A percentile compares a stretch with the other conserved stretches of the same genome.
These are phyloP conservation scores for Aspergillus proliferans DNA, from an alignment of 2,329 filamentous ascomycete genomes.

Conservation along the genomic window DNA sequence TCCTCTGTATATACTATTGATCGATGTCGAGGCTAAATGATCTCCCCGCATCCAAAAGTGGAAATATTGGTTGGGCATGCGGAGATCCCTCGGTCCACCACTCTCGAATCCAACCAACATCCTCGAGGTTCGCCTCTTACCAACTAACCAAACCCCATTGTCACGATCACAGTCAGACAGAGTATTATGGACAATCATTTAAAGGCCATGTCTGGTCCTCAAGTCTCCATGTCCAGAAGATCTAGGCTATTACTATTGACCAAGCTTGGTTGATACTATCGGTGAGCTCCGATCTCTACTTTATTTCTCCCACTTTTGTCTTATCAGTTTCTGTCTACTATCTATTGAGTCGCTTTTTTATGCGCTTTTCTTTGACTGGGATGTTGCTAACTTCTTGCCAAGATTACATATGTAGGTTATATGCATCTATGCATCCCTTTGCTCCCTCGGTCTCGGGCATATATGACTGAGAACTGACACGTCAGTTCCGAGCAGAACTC, in stretches of 20 bases:
- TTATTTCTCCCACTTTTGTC: background rate
- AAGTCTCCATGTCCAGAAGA: background rate
- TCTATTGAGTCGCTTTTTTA: no score
- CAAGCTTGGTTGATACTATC: background rate
- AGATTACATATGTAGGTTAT: background rate
- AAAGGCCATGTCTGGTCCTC: background rate
- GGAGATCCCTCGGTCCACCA: no score
- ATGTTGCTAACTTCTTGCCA: background rate
- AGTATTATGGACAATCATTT: background rate
- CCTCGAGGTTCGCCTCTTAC: no score
- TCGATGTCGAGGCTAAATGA: no score
- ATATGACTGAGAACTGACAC: background rate
- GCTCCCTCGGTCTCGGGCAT: background rate
- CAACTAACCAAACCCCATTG: no score
- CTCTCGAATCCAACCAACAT: no score
- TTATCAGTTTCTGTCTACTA: background rate
- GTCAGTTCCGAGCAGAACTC: background rate
- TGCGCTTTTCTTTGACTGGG: background rate
- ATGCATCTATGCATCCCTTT: background rate
- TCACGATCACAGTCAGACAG: no score
- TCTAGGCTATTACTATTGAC: background rate
- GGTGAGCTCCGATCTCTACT: background rate
- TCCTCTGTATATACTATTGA: no score
- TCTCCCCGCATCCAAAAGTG: no score
- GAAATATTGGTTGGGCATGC: no score